These are phyloP conservation scores for Zymoseptoria crescenta DNA, from an alignment of 2,329 filamentous ascomycete genomes.

Conservation along the genomic window DNA sequence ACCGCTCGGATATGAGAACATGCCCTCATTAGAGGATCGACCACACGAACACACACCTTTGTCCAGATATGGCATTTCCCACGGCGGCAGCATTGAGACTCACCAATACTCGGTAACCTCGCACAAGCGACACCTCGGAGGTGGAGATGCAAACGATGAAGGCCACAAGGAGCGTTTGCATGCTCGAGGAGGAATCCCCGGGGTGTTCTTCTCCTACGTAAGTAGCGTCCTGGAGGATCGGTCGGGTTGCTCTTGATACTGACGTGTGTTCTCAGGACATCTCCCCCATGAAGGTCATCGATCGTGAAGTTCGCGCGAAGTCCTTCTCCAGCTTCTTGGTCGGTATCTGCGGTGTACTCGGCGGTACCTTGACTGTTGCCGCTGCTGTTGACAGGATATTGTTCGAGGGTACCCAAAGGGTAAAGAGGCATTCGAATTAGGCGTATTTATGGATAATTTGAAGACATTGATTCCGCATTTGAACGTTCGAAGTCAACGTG, in stretches of 20 bases:
- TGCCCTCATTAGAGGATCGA: constrained; percentile 31
- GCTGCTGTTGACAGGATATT: constrained; percentile 85
- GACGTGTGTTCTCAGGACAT: constrained; percentile 53
- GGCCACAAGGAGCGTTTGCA: constrained; percentile 90
- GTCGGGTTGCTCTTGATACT: constrained; percentile 19
- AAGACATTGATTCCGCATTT: neutral
- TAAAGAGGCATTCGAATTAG: constrained; percentile 71
- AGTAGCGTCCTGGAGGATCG: constrained; percentile 36
- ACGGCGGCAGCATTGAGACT: constrained; percentile 77
- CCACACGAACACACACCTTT: constrained; percentile 50
- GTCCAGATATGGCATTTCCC: constrained; percentile 58
- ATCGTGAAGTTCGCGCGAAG: constrained; percentile 84
- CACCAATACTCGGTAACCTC: constrained; percentile 98
- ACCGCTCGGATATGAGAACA: constrained; percentile 77
- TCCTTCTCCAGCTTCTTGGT: constrained; percentile 87
- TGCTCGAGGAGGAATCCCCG: constrained; percentile 83
- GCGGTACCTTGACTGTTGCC: constrained; percentile 90
- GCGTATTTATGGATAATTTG: neutral
- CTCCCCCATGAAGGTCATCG: constrained; percentile 98
- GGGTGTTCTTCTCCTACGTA: constrained; percentile 97
- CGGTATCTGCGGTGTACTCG: constrained; percentile 87
- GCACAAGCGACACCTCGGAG: constrained; percentile 79
- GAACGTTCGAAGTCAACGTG: neutral
- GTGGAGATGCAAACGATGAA: constrained; percentile 76
- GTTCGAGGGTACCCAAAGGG: constrained; percentile 75